Conservation (phyloP, 2,329 filamentous ascomycete species). For the Cryoendolithus antarcticus region DNA sequence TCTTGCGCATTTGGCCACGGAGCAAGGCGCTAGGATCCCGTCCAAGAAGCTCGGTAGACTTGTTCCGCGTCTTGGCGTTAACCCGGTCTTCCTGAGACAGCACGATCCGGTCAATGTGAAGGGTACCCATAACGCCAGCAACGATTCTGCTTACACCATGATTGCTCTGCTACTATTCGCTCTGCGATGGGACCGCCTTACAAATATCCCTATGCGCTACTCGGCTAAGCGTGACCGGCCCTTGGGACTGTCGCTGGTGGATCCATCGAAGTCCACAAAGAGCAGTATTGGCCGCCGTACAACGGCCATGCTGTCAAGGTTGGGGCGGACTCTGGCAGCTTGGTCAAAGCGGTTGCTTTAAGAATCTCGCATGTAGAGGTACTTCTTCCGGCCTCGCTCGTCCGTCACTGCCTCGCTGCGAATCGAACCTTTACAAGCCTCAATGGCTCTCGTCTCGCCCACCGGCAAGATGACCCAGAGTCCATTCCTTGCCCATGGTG, state of each 20-base stretch:
- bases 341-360: no score
- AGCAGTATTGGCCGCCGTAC: no score
- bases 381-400: no score
- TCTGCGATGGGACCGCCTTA: conserved; percentile 5
- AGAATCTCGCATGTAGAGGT: no score
- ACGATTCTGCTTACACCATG: conserved; percentile 22
- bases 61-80: conserved; percentile 51
- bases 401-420: no score
- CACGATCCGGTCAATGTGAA: conserved; percentile 21
- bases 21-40: conserved; percentile 5
- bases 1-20: conserved; percentile 5
- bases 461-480: conserved; percentile 39
- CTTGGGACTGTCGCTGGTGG: no score
- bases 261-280: no score
- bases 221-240: no score
- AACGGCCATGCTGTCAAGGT: no score
- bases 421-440: no score
- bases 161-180: conserved; percentile 15
- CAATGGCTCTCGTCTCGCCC: conserved; percentile 35
- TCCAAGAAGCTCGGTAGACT: conserved; percentile 50
- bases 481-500: conserved; percentile 35
- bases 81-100: conserved; percentile 27
- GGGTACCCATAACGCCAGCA: conserved; percentile 31
- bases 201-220: no score
- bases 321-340: no score